Base-by-base conservation (phyloP, 495 filamentous ascomycete genomes). In the Paragyromitra xinjiangensis region DNA sequence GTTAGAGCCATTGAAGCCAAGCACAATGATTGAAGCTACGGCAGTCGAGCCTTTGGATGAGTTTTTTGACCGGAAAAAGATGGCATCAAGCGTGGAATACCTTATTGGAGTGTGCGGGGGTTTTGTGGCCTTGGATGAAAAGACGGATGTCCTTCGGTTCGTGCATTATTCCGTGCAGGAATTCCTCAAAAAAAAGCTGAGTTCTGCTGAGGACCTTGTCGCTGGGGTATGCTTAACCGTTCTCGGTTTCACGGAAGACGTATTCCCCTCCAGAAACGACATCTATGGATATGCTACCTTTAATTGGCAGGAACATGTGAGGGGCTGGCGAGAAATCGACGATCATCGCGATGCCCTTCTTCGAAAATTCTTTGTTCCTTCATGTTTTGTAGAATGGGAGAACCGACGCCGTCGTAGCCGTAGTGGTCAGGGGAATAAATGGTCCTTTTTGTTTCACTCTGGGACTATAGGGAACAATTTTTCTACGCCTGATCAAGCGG, bases 161-260 rank as follows among this genome's bases (percentile, higher is more conserved):
- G 26, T 53, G 0, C 56, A 71, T 63, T 71, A 63, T 24, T 71
- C 69, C 12, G 69, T 50, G 26, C 69, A 71, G 14, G 69, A 71
- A 5, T 71, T 26, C 12, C 69, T 71, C 9, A 44, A 29, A 22
- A 7, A 24, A 2, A 34, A 34, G 29, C 3, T 34, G 4, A n/a
- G 62, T 39, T 71, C 4, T 6, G 29, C 56, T 0, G 69, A 16
- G 16, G 42, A 63, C n/a, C 3, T 39, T 39, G 9, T 39, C 0
- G 11, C 44, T 5, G 56, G 39, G n/a, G n/a, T 71, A 14, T 71
- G 69, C 26, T 29, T 71, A 9, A 63, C 56, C 0, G 44, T 63
- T 1, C 69, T 71, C 26, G 16, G 62, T 7, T 37, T 34, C 12
- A 14, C 3, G 19, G 9, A 22, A 4, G 0, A 9, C 42, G 19